These are phyloP conservation scores for Aspergillus sp. DNA, from an alignment of 2,329 filamentous ascomycete species.

Conservation along the genomic window DNA sequence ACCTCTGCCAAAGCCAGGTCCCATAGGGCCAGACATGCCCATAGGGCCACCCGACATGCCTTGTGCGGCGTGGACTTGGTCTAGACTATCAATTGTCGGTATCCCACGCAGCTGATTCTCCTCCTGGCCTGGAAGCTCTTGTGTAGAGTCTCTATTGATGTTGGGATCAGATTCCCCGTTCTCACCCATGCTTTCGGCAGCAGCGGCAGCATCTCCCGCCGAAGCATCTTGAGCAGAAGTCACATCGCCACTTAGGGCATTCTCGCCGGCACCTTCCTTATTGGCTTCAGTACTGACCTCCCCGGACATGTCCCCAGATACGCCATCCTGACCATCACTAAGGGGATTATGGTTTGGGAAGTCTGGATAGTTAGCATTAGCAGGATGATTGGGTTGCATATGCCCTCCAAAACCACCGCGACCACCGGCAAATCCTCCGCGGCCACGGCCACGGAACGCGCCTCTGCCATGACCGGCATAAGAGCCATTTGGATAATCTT, in stretches of 20 bases:
- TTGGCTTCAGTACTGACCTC: conserved; percentile 21
- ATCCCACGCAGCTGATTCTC: conserved; percentile 32
- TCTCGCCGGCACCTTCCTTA: conserved; percentile 37
- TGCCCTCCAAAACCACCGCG: conserved; percentile 39
- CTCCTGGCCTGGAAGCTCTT: conserved; percentile 19
- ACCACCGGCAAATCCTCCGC: conserved; percentile 57
- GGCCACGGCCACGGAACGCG: conserved; percentile 60
- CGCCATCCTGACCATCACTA: conserved; percentile 26
- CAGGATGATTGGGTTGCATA: conserved; percentile 38
- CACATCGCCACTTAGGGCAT: conserved; percentile 36
- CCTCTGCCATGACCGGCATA: conserved; percentile 70
- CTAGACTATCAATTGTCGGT: conserved; percentile 35
- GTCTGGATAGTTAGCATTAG: conserved; percentile 37
- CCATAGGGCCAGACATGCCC: conserved; percentile 27
- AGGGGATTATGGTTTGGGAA: conserved; percentile 35
- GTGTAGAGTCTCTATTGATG: conserved; percentile 13
- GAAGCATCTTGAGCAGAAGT: conserved; percentile 32
- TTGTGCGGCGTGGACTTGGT: conserved; percentile 27
- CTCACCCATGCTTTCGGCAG: conserved; percentile 13
- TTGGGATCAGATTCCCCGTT: conserved; percentile 17
- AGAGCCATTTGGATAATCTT: conserved; percentile 75
- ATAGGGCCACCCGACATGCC: conserved; percentile 36
- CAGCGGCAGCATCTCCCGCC: conserved; percentile 15
- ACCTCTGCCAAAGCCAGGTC: conserved; percentile 43
- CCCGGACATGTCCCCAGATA: conserved; percentile 14